These are phyloP conservation scores for Phytophthora macrochlamydospora DNA, from an alignment of 352 stramenopile species.

Conservation along the genomic window DNA sequence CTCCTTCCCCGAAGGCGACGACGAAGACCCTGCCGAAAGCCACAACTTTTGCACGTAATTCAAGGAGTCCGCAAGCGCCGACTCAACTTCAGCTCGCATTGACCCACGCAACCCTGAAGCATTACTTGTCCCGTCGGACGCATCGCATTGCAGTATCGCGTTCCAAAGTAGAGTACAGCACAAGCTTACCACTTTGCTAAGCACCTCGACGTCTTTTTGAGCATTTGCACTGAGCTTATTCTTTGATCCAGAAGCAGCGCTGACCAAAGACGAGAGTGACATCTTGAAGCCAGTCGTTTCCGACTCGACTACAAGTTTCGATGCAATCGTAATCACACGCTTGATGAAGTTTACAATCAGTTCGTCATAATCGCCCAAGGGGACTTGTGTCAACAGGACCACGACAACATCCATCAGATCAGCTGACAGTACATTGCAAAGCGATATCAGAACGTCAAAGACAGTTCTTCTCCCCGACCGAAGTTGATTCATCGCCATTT, in stretches of 20 bases:
- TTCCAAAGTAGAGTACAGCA: constrained; percentile 86
- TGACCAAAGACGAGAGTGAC: constrained; percentile 68
- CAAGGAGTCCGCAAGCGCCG: constrained; percentile 69
- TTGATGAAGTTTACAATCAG: constrained; percentile 81
- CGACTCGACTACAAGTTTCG: constrained; percentile 73
- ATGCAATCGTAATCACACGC: constrained; percentile 72
- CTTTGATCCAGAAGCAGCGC: constrained; percentile 55
- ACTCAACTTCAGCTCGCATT: constrained; percentile 59
- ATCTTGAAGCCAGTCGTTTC: constrained; percentile 75
- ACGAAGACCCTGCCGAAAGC: constrained; percentile 46
- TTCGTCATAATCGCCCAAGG: constrained; percentile 74
- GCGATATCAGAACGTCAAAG: constrained; percentile 72
- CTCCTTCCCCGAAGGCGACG: constrained; percentile 63
- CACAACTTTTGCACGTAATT: constrained; percentile 77
- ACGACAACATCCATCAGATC: constrained; percentile 82
- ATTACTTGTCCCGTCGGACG: constrained; percentile 5
- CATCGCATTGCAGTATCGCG: constrained; percentile 52
- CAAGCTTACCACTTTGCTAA: constrained; percentile 75
- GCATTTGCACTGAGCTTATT: constrained; percentile 45
- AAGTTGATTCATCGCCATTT: constrained; percentile 68
- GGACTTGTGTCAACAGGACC: constrained; percentile 76
- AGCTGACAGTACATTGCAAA: constrained; percentile 69
- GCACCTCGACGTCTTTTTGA: constrained; percentile 74
- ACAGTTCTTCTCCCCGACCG: constrained; percentile 71
- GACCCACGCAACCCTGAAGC: constrained; percentile 27